Evolutionary conservation across 1,139 yeast species (phyloP), one percentile per base, ranked within the genome.

Genomic region (Taphrina wiesneri): DNA sequence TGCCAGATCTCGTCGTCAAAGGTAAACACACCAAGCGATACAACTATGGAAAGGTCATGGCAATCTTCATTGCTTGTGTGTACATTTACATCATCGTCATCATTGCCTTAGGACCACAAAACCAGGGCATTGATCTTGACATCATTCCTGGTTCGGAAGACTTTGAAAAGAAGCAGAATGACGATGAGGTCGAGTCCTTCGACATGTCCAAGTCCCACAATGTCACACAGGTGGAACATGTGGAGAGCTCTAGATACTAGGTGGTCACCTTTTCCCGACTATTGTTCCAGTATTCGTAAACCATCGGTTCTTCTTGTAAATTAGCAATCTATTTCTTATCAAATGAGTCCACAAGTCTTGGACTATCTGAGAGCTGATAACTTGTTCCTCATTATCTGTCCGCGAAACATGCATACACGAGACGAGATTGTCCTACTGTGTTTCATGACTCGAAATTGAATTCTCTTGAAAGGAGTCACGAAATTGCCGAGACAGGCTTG

Each of bases 41-140:
- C 71, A 79, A 85, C 71, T 85, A 85, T 71, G 85, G 85, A 1
- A 81, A 79, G 73, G 92, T 88, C 61, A 89, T 89, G 96, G 86
- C 91, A 36, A 88, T 89, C 69, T 88, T 89, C 75, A 83, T 88
- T 79, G 95, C 90, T 36, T 85, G 90, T 72, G 93, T 88, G 17
- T 86, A 86, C 72, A 90, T 78, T 0, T 87, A 82, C 72, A 80
- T 86, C 61, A 73, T 88, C 30, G 43, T 87, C 5, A 78, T 87
- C 54, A 78, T 85, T 1, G 77, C 88, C 67, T 65, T 88, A 36
- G 96, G 96, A 1, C 96, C 96, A 13, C 96, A 90, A 17, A 46
- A 49, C 54, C 61, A 47, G n/a, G 62, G 59, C 32, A 26, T 39
- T 21, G 56, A 43, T 19, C 49, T 54, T 47, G 56, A 62, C 56